Evolutionary conservation across 768 basidiomycete species (phyloP).

Genomic region (Tricholoma sp.): DNA sequence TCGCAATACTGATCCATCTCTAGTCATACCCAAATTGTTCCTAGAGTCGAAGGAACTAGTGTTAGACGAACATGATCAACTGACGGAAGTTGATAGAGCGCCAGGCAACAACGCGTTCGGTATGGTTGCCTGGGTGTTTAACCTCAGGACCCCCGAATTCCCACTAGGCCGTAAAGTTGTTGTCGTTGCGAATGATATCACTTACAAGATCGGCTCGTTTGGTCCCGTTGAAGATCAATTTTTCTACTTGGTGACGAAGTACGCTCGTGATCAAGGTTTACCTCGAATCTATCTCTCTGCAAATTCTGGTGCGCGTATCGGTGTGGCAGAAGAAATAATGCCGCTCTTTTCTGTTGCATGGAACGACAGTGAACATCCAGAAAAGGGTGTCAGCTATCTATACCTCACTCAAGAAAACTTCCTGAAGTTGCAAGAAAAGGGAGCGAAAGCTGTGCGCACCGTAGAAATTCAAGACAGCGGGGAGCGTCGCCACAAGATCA

Average conservation of each 20-base stretch:
- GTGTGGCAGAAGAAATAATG: slow-evolving; percentile 89
- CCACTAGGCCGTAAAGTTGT: slow-evolving; percentile 83
- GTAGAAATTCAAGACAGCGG: slow-evolving; percentile 82
- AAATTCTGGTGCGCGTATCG: slow-evolving; percentile 97
- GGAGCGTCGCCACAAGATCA: slow-evolving; percentile 89
- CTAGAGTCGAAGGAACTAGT: slow-evolving; percentile 88
- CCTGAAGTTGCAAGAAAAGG: slow-evolving; percentile 86
- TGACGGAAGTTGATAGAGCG: slow-evolving; percentile 86
- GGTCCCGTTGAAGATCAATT: slow-evolving; percentile 94
- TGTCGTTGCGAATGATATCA: slow-evolving; percentile 97
- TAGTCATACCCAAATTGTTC: slow-evolving; percentile 71
- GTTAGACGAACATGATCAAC: slow-evolving; percentile 87
- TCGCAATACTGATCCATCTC: slow-evolving; percentile 55
- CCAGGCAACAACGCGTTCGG: slow-evolving; percentile 94
- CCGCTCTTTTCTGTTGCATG: slow-evolving; percentile 88
- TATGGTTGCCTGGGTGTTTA: slow-evolving; percentile 99
- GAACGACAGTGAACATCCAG: slow-evolving; percentile 75
- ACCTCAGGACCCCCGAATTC: slow-evolving; percentile 86
- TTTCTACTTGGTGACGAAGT: slow-evolving; percentile 93
- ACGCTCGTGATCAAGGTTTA: slow-evolving; percentile 82
- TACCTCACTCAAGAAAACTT: slow-evolving; percentile 93
- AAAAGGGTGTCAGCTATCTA: slow-evolving; percentile 94
- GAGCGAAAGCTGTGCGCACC: slow-evolving; percentile 69
- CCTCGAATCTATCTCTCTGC: slow-evolving; percentile 98
- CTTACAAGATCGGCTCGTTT: slow-evolving; percentile 97